Percentiles rank a stretch among this genome's conserved stretches.
Evolutionary conservation across 129 eudicot genomes (phyloP).

Genomic region (Saposhnikovia divaricata): DNA sequence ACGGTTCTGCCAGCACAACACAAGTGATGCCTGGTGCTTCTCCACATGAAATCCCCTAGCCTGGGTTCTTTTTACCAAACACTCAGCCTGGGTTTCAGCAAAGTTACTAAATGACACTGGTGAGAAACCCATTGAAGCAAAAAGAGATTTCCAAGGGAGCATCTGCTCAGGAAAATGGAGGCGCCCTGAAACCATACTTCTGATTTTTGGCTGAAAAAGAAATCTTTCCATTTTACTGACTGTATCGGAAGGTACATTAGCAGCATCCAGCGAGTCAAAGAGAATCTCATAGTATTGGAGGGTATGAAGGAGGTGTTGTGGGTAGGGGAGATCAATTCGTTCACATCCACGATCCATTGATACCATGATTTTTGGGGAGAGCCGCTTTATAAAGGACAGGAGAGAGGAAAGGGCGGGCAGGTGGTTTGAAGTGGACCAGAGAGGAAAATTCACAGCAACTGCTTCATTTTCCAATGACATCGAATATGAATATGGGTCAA

Average conservation of each 20-base stretch:
- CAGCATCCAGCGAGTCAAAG: slow-evolving; percentile 42
- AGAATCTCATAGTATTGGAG: slow-evolving; percentile 54
- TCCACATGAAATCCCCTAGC: slow-evolving; percentile 54
- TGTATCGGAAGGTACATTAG: slow-evolving; percentile 31
- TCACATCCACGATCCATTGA: slow-evolving; percentile 54
- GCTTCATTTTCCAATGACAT: slow-evolving; percentile 26
- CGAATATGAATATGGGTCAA: slow-evolving; percentile 41
- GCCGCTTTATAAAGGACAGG: slow-evolving; percentile 46
- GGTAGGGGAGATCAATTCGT: slow-evolving; percentile 44
- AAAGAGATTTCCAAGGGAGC: slow-evolving; percentile 48
- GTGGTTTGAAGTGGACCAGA: slow-evolving; percentile 37
- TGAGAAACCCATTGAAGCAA: slow-evolving; percentile 39
- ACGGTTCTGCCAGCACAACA: slow-evolving; percentile 50
- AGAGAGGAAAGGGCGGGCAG: slow-evolving; percentile 34
- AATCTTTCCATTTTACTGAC: slow-evolving; percentile 48
- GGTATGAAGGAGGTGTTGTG: slow-evolving; percentile 42
- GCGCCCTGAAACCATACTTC: slow-evolving; percentile 42
- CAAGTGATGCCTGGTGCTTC: slow-evolving; percentile 43
- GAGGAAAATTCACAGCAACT: slow-evolving; percentile 53
- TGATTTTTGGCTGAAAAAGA: slow-evolving; percentile 48
- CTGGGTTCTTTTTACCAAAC: slow-evolving; percentile 39
- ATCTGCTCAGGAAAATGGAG: slow-evolving; percentile 36
- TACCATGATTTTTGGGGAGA: slow-evolving; percentile 43
- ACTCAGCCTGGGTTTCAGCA: slow-evolving; percentile 59
- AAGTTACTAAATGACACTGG: slow-evolving; percentile 37